Evolutionary conservation across 2,329 filamentous ascomycete genomes (phyloP), one percentile per base, ranked within the genome.

Genomic region (Aciculosporium take): DNA sequence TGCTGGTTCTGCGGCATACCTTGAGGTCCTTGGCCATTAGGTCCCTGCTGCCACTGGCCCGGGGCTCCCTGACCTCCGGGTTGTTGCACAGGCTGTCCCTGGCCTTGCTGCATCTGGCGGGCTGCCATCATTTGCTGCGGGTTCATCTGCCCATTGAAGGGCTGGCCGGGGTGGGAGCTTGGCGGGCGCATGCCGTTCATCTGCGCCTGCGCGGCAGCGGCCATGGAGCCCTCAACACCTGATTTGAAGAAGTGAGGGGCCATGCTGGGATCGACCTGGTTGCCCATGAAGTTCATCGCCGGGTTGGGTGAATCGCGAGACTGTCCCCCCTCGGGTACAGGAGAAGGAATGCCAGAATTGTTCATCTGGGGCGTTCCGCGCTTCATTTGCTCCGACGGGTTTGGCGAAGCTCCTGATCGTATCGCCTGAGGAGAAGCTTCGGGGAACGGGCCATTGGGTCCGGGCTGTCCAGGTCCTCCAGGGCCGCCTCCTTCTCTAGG

Each of bases 341-440:
- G 82, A 20, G 79, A 86, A 20, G 81, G 79, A 48, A 85, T 76
- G 42, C 72, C 76, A 29, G 72, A 72, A 44, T 74, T 74, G 52
- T 74, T 74, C 71, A 86, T 78, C 59, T 84, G 81, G 21, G 81
- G 81, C 21, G 80, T 84, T 38, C 76, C 76, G 39, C 83, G 79
- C 68, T 84, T 85, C 71, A 86, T 85, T 61, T 83, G 80, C 46
- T 88, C 84, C 34, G 72, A 68, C 18, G 84, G 81, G 55, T 84
- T 87, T 28, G 84, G 84, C 9, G 84, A 88, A 21, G 81, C 78
- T 27, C 78, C 81, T 45, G 72, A 70, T 54, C 81, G 74, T 48
- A 69, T 77, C 35, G 72, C 79, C 53, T 80, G 79, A 28, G 77
- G 83, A 39, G 79, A 86, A 48, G 81, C 75, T 48, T 79, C 78